Evolutionary conservation across 2,329 filamentous ascomycete genomes (phyloP), one percentile per base, ranked within the genome.

Genomic region (Beauveria pseudobassiana): DNA sequence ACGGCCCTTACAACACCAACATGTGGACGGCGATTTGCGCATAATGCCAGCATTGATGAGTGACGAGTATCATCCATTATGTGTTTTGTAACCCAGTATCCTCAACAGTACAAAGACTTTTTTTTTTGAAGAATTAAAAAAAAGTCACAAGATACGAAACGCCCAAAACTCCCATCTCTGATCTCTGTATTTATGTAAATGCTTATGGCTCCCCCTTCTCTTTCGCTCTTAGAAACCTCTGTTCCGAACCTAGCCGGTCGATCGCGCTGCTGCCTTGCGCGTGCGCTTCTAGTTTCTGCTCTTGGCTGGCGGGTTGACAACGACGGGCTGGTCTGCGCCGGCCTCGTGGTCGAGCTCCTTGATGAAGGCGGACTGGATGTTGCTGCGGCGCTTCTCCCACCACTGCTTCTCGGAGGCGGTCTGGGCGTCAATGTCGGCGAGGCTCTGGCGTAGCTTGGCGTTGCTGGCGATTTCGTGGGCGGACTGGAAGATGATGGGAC

Each of bases 381-480:
- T 82, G 51, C 85, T 82, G 68, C 87, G 85, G 72, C 89, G 89
- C 80, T 90, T 90, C 73, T 91, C 90, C 95, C 95, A 99, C 91
- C 92, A 96, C 70, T 88, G 82, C 77, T 89, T 90, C 77, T 98
- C 95, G 46, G 85, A 79, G 10, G 83, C 81, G 1, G 86, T 79
- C 70, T 90, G 88, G 30, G 80, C 77, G 69, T 93, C 87, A 63
- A 96, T 86, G 65, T 92, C 88, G 52, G 87, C 83, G 22, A 96
- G 81, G 55, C 87, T 84, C 66, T 87, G 81, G 67, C 91, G 89
- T 70, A 96, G 83, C 52, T 87, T 77, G 48, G 85, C 83, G 77
- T 97, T 97, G 71, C 91, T 88, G 63, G 89, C 87, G 76, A 99
- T 97, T 76, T 99, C 95, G 76, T 96, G 96, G 61, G 95, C 95